phyloP scores from a whole-genome alignment of 495 filamentous ascomycete genomes.

The Extremus antarcticus region DNA sequence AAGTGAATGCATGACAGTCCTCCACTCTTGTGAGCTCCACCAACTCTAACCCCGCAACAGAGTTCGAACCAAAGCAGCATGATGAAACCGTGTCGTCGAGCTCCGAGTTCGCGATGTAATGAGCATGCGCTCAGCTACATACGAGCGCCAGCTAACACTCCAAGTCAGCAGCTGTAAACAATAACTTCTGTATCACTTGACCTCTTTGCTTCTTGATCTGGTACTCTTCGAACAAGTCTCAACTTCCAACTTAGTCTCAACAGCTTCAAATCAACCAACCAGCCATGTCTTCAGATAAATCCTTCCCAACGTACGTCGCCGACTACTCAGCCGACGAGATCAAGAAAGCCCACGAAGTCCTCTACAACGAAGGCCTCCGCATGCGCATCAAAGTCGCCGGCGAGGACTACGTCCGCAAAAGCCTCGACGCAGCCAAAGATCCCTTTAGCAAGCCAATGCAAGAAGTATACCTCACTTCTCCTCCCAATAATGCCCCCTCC shows the following conservation, averaged over 20 bases:
- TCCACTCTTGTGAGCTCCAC: not conserved
- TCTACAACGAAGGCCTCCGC: constrained; percentile 45
- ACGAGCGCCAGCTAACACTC: too few species aligned
- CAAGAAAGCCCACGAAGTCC: constrained; percentile 35
- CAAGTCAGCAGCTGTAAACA: not conserved
- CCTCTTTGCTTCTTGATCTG: not conserved
- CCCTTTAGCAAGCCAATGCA: constrained; percentile 41
- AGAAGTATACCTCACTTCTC: constrained; percentile 30
- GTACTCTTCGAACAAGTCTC: too few species aligned
- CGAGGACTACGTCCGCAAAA: constrained; percentile 39
- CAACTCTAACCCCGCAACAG: not conserved
- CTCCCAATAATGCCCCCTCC: constrained; percentile 28
- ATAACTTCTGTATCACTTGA: not conserved
- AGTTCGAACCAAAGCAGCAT: not conserved
- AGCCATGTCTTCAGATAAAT: not conserved
- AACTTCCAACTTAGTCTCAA: too few species aligned
- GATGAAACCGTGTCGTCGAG: too few species aligned
- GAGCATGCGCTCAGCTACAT: too few species aligned
- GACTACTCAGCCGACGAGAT: constrained; percentile 15
- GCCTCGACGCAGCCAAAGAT: constrained; percentile 33
- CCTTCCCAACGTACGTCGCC: not conserved
- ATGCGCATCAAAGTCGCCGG: constrained; percentile 43
- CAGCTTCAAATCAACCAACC: not conserved
- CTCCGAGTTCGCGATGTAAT: not conserved
- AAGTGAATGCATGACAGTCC: too few species aligned